Evolutionary conservation across 1,139 yeast genomes (phyloP).

Genomic region (Zygoascus hellenicus): DNA sequence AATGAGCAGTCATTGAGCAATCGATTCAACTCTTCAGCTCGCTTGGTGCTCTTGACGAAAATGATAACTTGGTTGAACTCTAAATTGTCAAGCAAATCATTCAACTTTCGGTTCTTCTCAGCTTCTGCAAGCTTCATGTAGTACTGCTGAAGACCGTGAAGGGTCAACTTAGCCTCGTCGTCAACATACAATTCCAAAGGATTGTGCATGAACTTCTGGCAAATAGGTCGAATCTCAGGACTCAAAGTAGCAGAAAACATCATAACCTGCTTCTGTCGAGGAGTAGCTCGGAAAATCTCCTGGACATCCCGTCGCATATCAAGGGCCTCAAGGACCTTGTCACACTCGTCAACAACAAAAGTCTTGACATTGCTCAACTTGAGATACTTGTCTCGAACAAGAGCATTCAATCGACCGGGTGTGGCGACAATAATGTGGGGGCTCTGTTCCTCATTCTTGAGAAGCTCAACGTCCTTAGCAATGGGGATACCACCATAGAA

Average conservation of each 20-base stretch:
- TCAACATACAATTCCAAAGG: conserved; percentile 97
- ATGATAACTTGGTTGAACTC: conserved; percentile 98
- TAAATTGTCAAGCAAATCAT: conserved; percentile 86
- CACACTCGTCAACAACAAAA: conserved; percentile 97
- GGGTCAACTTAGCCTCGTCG: conserved; percentile 94
- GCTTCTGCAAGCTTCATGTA: conserved; percentile 82
- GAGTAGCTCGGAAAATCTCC: conserved; percentile 95
- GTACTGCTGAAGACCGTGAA: conserved; percentile 98
- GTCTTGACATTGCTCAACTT: conserved; percentile 88
- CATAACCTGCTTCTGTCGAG: conserved; percentile 98
- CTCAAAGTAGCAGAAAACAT: conserved; percentile 97
- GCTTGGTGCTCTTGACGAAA: conserved; percentile 84
- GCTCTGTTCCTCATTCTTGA: conserved; percentile 88
- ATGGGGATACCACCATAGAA: conserved; percentile 96
- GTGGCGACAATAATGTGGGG: conserved; percentile 98
- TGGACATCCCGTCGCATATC: conserved; percentile 99
- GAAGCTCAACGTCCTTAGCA: conserved; percentile 76
- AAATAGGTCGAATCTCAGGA: conserved; percentile 90
- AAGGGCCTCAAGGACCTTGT: conserved; percentile 79
- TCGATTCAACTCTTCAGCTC: conserved; percentile 89
- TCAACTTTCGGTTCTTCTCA: conserved; percentile 89
- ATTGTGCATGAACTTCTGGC: conserved; percentile 97
- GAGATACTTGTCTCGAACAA: conserved; percentile 84
- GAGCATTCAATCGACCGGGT: conserved; percentile 95
- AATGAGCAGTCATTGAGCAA: conserved; percentile 88